phyloP scores from a whole-genome alignment of 805 yeast genomes.

The Cyberlindnera maclurae region DNA sequence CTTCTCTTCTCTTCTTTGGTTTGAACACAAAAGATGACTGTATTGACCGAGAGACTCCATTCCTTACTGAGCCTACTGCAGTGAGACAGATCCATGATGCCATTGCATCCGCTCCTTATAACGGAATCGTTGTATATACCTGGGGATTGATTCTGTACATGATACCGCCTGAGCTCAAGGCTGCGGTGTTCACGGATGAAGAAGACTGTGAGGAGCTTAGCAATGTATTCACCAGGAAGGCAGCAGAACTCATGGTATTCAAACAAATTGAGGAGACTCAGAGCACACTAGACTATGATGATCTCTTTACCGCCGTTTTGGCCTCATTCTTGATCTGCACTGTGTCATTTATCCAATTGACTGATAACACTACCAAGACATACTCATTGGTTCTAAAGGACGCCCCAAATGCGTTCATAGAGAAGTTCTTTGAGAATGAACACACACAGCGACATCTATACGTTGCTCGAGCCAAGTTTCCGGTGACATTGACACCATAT shows the following conservation, averaged over 20 bases:
- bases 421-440: constrained; percentile 29
- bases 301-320: constrained; percentile 40
- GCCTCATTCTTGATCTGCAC: constrained; percentile 29
- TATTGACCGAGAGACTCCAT: constrained; percentile 31
- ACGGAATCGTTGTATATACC: constrained; percentile 48
- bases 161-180: constrained; percentile 37
- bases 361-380: constrained; percentile 26
- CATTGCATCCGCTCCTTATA: constrained; percentile 30
- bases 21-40: constrained; percentile 42
- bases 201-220: constrained; percentile 12
- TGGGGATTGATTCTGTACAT: constrained; percentile 61
- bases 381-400: constrained; percentile 24
- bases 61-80: constrained; percentile 31
- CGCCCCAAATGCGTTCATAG: constrained; percentile 32
- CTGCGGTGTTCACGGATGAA: constrained; percentile 28
- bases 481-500: constrained; percentile 54
- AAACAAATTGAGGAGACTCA: constrained; percentile 35
- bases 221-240: constrained; percentile 17
- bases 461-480: constrained; percentile 67
- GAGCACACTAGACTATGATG: constrained; percentile 39
- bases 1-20: constrained; percentile 49
- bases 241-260: constrained; percentile 39
- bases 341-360: constrained; percentile 41
- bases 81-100: constrained; percentile 35
- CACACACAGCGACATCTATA: constrained; percentile 27